Percentiles rank a stretch among this genome's conserved stretches.
Conservation (phyloP, 2,329 filamentous ascomycete genomes). For the Fusarium tricinctum region DNA sequence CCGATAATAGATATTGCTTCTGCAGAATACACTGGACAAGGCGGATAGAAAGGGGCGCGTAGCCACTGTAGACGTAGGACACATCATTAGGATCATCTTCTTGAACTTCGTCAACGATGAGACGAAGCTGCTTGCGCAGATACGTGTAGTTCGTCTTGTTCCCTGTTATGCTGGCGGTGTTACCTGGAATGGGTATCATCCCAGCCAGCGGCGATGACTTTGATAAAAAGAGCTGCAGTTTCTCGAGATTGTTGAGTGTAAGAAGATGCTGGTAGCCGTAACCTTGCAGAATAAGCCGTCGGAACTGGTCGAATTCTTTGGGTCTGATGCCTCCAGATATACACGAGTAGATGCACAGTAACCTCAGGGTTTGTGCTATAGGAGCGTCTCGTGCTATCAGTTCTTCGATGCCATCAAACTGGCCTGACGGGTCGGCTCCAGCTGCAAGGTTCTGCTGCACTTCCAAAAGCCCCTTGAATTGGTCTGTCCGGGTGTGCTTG, state of each 20-base stretch:
- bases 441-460: slow-evolving; percentile 96
- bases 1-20: slow-evolving; percentile 83
- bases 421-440: slow-evolving; percentile 87
- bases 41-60: slow-evolving; percentile 91
- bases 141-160: slow-evolving; percentile 92
- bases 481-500: slow-evolving; percentile 89
- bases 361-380: slow-evolving; percentile 82
- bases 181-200: slow-evolving; percentile 81
- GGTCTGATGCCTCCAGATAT: slow-evolving; percentile 89
- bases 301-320: slow-evolving; percentile 91
- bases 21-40: slow-evolving; percentile 94
- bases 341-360: slow-evolving; percentile 92
- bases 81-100: slow-evolving; percentile 95
- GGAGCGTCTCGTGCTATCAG: slow-evolving; percentile 91
- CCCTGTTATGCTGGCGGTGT: slow-evolving; percentile 65
- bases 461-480: slow-evolving; percentile 89
- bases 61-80: slow-evolving; percentile 98
- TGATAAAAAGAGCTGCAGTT: slow-evolving; percentile 86
- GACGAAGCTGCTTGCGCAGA: slow-evolving; percentile 84
- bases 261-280: slow-evolving; percentile 96
- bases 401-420: slow-evolving; percentile 93
- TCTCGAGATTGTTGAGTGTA: slow-evolving; percentile 89
- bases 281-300: slow-evolving; percentile 87
- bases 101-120: slow-evolving; percentile 97
- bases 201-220: slow-evolving; percentile 82